phyloP scores from a whole-genome alignment of 495 filamentous ascomycete species.

The Penicillium bovifimosum region DNA sequence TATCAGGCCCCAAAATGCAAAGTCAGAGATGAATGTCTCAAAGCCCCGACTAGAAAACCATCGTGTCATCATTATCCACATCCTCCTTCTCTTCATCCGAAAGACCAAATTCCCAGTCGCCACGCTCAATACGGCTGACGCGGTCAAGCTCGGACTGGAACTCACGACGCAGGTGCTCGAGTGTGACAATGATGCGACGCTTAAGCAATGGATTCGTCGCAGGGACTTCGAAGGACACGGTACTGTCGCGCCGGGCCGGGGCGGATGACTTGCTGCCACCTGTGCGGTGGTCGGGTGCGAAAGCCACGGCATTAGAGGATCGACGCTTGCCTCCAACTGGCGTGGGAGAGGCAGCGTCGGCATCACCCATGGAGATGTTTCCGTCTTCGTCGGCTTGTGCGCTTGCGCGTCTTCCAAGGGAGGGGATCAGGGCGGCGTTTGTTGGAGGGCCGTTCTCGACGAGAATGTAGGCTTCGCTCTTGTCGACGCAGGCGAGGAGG shows the following conservation, averaged over 20 bases:
- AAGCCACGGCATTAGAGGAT: constrained; percentile 13
- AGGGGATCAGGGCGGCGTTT: not conserved
- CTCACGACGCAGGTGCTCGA: constrained; percentile 75
- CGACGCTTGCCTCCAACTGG: constrained; percentile 7
- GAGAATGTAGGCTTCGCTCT: constrained; percentile 69
- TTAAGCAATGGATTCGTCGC: constrained; percentile 14
- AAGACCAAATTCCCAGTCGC: constrained; percentile 55
- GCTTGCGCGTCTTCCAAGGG: constrained; percentile 17
- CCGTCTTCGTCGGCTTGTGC: constrained; percentile 37
- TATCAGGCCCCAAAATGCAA: not conserved
- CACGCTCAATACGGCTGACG: constrained; percentile 54
- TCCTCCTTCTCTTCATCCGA: constrained; percentile 27
- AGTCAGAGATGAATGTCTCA: constrained; percentile 4
- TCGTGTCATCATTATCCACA: constrained; percentile 39
- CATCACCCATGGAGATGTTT: constrained; percentile 41
- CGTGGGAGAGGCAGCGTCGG: constrained; percentile 14
- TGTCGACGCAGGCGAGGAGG: constrained; percentile 72
- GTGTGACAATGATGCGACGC: constrained; percentile 58
- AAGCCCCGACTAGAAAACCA: constrained; percentile 34
- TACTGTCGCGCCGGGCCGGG: constrained; percentile 3
- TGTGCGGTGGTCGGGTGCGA: constrained; percentile 13
- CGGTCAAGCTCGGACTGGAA: constrained; percentile 86
- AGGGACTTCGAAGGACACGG: constrained; percentile 3
- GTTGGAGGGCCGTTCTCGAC: constrained; percentile 39
- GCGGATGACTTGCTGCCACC: constrained; percentile 22